phyloP scores from a whole-genome alignment of 2,329 filamentous ascomycete genomes.

The Daldinia sp. region DNA sequence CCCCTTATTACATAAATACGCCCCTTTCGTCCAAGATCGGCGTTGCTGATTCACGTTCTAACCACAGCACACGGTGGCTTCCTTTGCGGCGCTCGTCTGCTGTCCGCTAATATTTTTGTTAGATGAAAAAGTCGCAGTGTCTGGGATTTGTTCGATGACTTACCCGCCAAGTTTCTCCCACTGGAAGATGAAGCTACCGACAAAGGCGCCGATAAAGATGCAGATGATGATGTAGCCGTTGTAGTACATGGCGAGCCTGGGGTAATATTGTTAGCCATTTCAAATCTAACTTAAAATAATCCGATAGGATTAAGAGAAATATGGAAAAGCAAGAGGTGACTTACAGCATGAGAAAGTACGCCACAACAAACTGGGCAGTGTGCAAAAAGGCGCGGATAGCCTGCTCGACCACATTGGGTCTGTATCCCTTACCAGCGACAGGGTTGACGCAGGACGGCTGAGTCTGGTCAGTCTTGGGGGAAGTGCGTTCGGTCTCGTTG shows the following conservation, averaged over 20 bases:
- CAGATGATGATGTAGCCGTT: conserved; percentile 81
- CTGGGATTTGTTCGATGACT: neutral
- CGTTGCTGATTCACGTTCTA: neutral
- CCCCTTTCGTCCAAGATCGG: neutral
- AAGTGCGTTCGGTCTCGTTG: neutral
- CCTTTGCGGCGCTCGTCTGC: conserved; percentile 25
- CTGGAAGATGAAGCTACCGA: conserved; percentile 77
- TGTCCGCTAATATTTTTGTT: conserved; percentile 11
- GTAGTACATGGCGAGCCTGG: conserved; percentile 62
- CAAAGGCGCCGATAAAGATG: conserved; percentile 78
- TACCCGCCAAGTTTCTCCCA: conserved; percentile 65
- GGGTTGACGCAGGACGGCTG: neutral
- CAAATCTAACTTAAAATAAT: neutral
- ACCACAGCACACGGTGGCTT: conserved; percentile 35
- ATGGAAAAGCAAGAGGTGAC: neutral
- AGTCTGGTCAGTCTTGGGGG: conserved; percentile 7
- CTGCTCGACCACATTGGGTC: conserved; percentile 72
- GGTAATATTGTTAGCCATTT: neutral
- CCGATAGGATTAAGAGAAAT: neutral
- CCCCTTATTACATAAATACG: neutral
- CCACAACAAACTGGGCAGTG: conserved; percentile 75
- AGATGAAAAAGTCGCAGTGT: neutral
- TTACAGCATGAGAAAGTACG: conserved; percentile 79
- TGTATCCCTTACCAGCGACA: conserved; percentile 46
- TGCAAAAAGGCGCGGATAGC: conserved; percentile 71